Evolutionary conservation across 2,329 filamentous ascomycete species (phyloP).

Genomic region (Ophiostoma piceae): DNA sequence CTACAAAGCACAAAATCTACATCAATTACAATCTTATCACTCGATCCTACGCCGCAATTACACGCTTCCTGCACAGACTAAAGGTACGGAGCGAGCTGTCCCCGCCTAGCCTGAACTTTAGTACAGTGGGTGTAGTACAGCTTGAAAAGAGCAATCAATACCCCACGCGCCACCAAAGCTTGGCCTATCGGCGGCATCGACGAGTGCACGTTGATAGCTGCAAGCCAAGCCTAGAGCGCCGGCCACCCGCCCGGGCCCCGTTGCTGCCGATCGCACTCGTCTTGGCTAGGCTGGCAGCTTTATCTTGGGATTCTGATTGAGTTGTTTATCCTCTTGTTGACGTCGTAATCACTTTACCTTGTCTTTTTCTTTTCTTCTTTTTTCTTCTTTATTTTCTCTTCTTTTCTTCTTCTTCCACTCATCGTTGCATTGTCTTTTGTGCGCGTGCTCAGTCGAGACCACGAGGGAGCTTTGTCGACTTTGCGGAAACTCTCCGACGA

Average conservation of each 20-base stretch:
- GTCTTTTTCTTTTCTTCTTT: too few relatives aligned
- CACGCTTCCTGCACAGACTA: not conserved
- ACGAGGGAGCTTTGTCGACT: constrained; percentile 7
- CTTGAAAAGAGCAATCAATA: not conserved
- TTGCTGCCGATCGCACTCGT: not conserved
- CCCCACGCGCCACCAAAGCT: not conserved
- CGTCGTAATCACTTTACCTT: not conserved
- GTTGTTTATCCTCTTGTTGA: too few relatives aligned
- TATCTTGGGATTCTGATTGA: not conserved
- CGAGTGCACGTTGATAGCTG: constrained; percentile 1
- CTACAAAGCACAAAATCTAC: not conserved
- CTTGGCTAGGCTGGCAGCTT: constrained; percentile 2
- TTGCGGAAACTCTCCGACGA: not conserved
- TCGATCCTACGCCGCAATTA: not conserved
- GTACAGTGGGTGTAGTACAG: not conserved
- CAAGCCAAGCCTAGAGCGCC: constrained; percentile 1
- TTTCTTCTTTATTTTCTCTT: too few relatives aligned
- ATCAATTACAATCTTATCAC: not conserved
- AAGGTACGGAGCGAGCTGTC: too few relatives aligned
- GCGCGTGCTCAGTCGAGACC: not conserved
- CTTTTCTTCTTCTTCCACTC: not conserved
- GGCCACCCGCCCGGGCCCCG: not conserved
- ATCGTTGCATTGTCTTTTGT: not conserved
- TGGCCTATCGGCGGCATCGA: not conserved
- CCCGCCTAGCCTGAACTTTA: not conserved